Percentiles rank a stretch among this genome's conserved stretches.
Evolutionary conservation across 2,329 filamentous ascomycete genomes (phyloP).

Genomic region (Didymella arachidicola): DNA sequence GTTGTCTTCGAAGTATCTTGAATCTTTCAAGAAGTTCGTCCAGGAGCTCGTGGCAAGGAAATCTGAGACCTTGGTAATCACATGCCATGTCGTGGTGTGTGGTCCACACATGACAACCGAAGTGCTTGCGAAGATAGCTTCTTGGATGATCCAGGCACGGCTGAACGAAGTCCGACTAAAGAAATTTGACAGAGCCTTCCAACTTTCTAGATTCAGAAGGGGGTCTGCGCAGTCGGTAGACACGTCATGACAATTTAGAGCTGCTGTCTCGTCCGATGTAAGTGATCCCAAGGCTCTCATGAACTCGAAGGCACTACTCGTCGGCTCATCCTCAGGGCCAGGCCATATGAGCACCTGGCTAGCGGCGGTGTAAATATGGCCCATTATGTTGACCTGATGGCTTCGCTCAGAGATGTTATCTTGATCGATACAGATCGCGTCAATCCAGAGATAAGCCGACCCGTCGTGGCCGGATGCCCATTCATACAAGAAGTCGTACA

Average conservation of each 20-base stretch:
- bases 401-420: slow-evolving; percentile 14
- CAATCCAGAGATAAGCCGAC: slow-evolving; percentile 21
- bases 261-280: background rate
- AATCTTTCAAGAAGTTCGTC: slow-evolving; percentile 11
- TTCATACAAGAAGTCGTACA: slow-evolving; percentile 25
- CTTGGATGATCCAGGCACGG: slow-evolving; percentile 26
- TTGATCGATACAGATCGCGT: slow-evolving; percentile 29
- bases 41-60: slow-evolving; percentile 24
- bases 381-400: slow-evolving; percentile 24
- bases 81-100: slow-evolving; percentile 17
- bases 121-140: slow-evolving; percentile 21
- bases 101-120: slow-evolving; percentile 22
- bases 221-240: background rate
- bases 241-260: slow-evolving; percentile 14
- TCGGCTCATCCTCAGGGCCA: slow-evolving; percentile 20
- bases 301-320: slow-evolving; percentile 18
- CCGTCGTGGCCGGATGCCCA: background rate
- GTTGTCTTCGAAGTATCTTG: background rate
- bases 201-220: slow-evolving; percentile 7
- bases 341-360: slow-evolving; percentile 26
- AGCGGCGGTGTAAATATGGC: slow-evolving; percentile 20
- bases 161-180: slow-evolving; percentile 25
- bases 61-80: slow-evolving; percentile 9
- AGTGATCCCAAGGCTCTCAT: slow-evolving; percentile 4
- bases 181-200: slow-evolving; percentile 19